Base-by-base conservation (phyloP, 1,284 basidiomycete species). In the Boletus albobrunnescens region DNA sequence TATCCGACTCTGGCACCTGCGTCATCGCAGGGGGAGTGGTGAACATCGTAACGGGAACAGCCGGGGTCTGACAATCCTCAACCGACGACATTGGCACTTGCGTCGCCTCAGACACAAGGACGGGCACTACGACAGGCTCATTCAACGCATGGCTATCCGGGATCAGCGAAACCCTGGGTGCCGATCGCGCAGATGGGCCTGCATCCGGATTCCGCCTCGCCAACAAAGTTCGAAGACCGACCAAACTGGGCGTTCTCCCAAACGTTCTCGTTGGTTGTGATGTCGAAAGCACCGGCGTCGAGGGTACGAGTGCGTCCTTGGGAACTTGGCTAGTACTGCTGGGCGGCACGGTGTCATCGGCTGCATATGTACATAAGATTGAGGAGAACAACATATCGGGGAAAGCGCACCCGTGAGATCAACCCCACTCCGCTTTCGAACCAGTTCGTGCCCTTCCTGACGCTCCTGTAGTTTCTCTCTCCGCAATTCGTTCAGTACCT, bases 401-500 rank as follows among this genome's bases (percentile, higher is more conserved):
- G 4, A n/a, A 2, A 17, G 56, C 47, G 38, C 10, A 58, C 51
- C n/a, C 0, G 22, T 14, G 2, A 7, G 9, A 27, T 44, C 36
- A 4, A 22, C 22, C 6, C 0, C 4, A 12, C 17, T 27, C 4
- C 22, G 28, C 24, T 13, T 49, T 36, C 30, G 43, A 27, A 30
- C 31, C 6, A 33, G 16, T 9, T 41, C 32, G 13, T 36, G 42
- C 30, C 49, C 43, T 22, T 35, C 37, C 14, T 23, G 16, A 5
- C 24, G 4, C 2, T 36, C 40, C 16, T 33, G 41, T 4, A 60
- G 13, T 19, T 27, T 47, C 11, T 42, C 31, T 19, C 40, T 43
- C 4, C 59, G 54, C n/a, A 64, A 26, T 6, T 44, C 45, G 20
- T 65, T 65, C 17, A 62, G 48, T 17, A 16, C 42, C 0, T 65